Evolutionary conservation across 768 basidiomycete species (phyloP), one percentile per base, ranked within the genome.

Genomic region (Coprinellus aureogranulatus): DNA sequence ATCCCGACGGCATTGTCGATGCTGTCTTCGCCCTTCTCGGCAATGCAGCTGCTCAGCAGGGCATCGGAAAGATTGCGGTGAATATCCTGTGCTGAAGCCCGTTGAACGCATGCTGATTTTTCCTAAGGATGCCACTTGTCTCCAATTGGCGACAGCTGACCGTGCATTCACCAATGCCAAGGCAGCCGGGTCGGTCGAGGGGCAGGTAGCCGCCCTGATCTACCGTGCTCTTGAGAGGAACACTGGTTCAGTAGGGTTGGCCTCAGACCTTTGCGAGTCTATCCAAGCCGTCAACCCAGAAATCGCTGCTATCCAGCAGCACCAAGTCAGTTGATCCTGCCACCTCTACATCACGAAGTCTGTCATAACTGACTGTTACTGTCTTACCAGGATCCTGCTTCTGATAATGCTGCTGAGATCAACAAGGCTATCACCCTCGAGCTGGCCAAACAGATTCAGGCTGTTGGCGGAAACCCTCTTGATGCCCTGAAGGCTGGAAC

Each of bases 111-210:
- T 6, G 18, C 27, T 52, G 45, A 22, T 20, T 31, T 6, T 54
- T n/a, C n/a, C n/a, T n/a, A n/a, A 83, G 80, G 79, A 87, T 63
- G 67, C 80, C 9, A 81, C 79, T 54, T 88, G 86, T 67, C 75
- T 88, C 20, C 86, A 87, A 64, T 83, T 85, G 72, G 83, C 81
- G 0, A 81, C 78, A 5, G 85, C 85, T 46, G 85, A 87, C 63
- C 84, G 83, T 65, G 87, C 87, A 0, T 89, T 88, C 74, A 85
- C 85, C 31, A 88, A 88, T 66, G 86, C 86, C 42, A 88, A 88
- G 68, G 81, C 83, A 12, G 79, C 77, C 2, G 77, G 78, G 16
- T 79, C 87, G 64, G 71, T 86, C 44, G 70, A 78, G 25, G 84
- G 83, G 27, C 76, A 78, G 74, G 79, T 82, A 27, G 76, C 74